Base-by-base conservation (phyloP, 1,139 yeast genomes). In the Yamadazyma epiphylla region DNA sequence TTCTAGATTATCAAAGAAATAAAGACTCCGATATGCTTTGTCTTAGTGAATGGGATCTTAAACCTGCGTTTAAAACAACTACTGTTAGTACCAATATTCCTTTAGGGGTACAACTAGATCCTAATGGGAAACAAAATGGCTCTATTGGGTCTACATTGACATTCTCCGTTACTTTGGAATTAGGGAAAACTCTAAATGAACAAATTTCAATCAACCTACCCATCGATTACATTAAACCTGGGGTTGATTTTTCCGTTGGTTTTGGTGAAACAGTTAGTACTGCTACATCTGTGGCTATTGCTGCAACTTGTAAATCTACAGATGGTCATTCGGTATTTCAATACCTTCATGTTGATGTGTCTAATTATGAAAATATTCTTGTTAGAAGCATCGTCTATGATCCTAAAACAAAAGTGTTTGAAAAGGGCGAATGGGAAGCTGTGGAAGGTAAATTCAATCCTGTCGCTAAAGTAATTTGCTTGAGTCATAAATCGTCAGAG, bases 91-190 rank as follows among this genome's bases (percentile, higher is more conserved):
- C 26, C 11, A 35, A 17, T 6, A 12, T 35, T 11, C 36, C 35
- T 3, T 22, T 38, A n/a, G 32, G 42, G 11, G 28, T 39, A 14
- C 35, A 31, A 19, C 23, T 43, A 4, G 8, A 28, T 4, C 9
- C 28, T 6, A 31, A 41, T 24, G 43, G 45, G 4, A n/a, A n/a
- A n/a, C n/a, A n/a, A n/a, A 12, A 38, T 3, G 47, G 46, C 2
- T 35, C 45, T 1, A 37, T 41, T 13, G 31, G 32, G 5, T 27
- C 40, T 1, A 23, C 33, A 2, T 12, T 41, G 5, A 25, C 24
- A 12, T 19, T 41, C 3, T 26, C 22, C 3, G 28, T 32, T 11
- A 24, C 34, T 9, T 14, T 30, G 14, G 12, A 14, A 11, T 13
- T 25, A 5, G 28, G 26, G 19, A 22, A 27, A 5, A 17, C 26